Evolutionary conservation across 2,329 filamentous ascomycete species (phyloP).

Genomic region (Bipolaris oryzae): DNA sequence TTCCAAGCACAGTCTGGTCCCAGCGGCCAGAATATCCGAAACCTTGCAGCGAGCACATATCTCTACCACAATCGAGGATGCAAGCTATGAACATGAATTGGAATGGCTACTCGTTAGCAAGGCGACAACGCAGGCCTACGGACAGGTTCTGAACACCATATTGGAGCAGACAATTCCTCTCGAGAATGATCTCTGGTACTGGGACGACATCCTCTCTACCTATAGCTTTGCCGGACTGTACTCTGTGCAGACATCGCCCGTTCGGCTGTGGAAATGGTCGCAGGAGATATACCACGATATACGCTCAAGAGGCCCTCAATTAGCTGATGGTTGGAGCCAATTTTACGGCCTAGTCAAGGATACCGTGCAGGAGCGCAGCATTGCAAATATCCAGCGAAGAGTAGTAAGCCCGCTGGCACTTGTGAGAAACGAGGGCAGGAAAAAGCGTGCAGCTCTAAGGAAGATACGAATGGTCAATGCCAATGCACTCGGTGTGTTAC

Average conservation of each 20-base stretch:
- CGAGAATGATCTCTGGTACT: constrained; percentile 90
- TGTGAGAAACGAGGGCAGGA: constrained; percentile 73
- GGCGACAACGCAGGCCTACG: constrained; percentile 88
- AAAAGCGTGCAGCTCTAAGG: constrained; percentile 74
- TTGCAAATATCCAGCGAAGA: constrained; percentile 71
- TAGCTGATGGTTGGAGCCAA: constrained; percentile 56
- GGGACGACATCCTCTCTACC: constrained; percentile 85
- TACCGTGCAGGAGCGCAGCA: constrained; percentile 73
- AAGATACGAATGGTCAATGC: constrained; percentile 80
- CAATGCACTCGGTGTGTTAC: constrained; percentile 82
- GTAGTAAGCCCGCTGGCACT: constrained; percentile 80
- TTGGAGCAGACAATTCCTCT: constrained; percentile 83
- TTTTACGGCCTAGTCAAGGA: constrained; percentile 84
- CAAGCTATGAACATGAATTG: constrained; percentile 72
- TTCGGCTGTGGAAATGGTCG: constrained; percentile 74
- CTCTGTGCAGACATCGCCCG: constrained; percentile 81
- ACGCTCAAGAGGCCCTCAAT: constrained; percentile 47
- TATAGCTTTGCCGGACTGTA: constrained; percentile 81
- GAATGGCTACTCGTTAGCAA: constrained; percentile 93
- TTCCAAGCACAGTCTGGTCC: constrained; percentile 65
- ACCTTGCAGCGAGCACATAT: constrained; percentile 69
- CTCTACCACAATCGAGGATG: constrained; percentile 40
- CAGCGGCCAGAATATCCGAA: constrained; percentile 61
- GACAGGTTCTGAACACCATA: constrained; percentile 75
- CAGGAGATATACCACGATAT: constrained; percentile 72